A percentile compares a stretch with the other conserved stretches of the same genome.
These are phyloP conservation scores for Porphyrellus cyaneotinctus DNA, from an alignment of 768 basidiomycete genomes.

Conservation along the genomic window DNA sequence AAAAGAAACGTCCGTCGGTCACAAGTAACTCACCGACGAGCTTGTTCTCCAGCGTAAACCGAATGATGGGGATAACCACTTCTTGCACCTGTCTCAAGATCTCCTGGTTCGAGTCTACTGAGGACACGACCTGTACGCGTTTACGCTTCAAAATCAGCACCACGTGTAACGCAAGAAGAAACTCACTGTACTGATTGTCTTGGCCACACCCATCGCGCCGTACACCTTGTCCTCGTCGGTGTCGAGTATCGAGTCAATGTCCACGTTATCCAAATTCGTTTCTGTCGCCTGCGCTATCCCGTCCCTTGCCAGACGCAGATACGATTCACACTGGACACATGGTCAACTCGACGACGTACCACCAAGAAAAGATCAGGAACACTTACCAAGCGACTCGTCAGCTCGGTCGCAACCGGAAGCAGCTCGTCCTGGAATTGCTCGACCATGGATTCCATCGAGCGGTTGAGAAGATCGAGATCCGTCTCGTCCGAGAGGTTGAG, in stretches of 20 bases:
- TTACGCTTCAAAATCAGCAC: neutral
- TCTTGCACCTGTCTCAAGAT: constrained; percentile 79
- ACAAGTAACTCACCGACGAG: constrained; percentile 54
- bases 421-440: constrained; percentile 81
- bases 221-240: constrained; percentile 84
- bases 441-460: constrained; percentile 83
- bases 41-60: constrained; percentile 72
- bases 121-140: constrained; percentile 59
- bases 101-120: constrained; percentile 69
- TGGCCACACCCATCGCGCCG: constrained; percentile 81
- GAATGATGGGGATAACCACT: constrained; percentile 72
- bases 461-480: constrained; percentile 80
- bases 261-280: constrained; percentile 43
- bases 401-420: constrained; percentile 77
- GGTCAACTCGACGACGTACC: neutral
- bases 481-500: constrained; percentile 89
- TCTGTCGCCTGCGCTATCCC: constrained; percentile 51
- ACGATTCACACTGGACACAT: constrained; percentile 65
- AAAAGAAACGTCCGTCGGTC: neutral
- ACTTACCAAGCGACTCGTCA: constrained; percentile 72
- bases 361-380: neutral
- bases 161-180: neutral
- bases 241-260: constrained; percentile 54
- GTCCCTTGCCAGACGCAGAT: constrained; percentile 73
- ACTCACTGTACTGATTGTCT: constrained; percentile 76